Evolutionary conservation across 1,139 yeast genomes (phyloP).

Genomic region (Pneumocystis canis): DNA sequence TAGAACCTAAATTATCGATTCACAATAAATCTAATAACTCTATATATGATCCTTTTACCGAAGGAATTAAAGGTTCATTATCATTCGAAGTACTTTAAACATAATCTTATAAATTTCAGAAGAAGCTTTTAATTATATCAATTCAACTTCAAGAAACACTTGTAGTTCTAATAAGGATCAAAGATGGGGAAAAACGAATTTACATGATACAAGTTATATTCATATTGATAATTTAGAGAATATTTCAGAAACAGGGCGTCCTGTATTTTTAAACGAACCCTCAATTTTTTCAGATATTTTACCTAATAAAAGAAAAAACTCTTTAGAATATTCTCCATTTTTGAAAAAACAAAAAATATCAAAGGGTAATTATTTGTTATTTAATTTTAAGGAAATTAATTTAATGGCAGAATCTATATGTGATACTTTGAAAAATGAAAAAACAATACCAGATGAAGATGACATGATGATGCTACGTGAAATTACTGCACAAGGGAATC

Average conservation of each 20-base stretch:
- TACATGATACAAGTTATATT: not conserved
- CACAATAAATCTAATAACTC: not conserved
- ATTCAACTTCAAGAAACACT: not conserved
- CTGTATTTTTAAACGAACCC: not conserved
- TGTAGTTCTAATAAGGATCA: not conserved
- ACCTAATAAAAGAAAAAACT: not conserved
- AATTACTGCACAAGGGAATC: not conserved
- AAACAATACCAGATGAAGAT: not conserved
- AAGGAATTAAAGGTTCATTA: not conserved
- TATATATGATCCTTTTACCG: not conserved
- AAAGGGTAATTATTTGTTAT: not conserved
- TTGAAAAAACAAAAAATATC: not conserved
- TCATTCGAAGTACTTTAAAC: not conserved
- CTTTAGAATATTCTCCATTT: not conserved
- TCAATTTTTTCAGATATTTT: not conserved
- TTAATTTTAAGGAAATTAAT: not conserved
- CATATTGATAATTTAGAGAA: not conserved
- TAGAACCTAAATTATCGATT: not conserved
- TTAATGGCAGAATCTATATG: not conserved
- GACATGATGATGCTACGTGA: not conserved
- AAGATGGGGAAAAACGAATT: not conserved
- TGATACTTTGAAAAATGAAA: not conserved
- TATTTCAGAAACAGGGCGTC: not conserved
- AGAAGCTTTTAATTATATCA: not conserved
- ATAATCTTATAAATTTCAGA: not conserved